A percentile compares a stretch with the other conserved stretches of the same genome.
Evolutionary conservation across 768 basidiomycete species (phyloP).

Genomic region (Dendrothele bispora): DNA sequence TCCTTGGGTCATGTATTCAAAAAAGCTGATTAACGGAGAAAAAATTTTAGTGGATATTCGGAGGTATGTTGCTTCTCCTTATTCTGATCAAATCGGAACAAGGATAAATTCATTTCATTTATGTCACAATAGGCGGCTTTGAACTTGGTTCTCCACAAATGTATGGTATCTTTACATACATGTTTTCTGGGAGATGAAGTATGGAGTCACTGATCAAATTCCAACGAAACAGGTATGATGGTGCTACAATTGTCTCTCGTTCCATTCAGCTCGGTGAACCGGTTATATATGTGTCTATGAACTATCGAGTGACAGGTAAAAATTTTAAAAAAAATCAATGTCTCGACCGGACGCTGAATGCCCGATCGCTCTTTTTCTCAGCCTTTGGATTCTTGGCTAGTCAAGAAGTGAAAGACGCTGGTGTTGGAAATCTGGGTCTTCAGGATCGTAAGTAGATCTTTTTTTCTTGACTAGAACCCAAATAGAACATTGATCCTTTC

Average conservation of each 20-base stretch:
- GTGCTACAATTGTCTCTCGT: conserved; percentile 39
- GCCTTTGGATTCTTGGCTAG: conserved; percentile 55
- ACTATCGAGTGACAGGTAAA: conserved; percentile 42
- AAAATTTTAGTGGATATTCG: conserved; percentile 47
- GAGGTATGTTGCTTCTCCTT: conserved; percentile 29
- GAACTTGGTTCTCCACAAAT: conserved; percentile 37
- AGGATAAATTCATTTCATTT: too few species aligned
- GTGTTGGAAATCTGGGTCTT: conserved; percentile 64
- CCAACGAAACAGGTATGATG: conserved; percentile 37
- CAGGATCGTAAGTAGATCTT: conserved; percentile 51
- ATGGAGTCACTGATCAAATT: background rate
- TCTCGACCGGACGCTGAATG: too few species aligned
- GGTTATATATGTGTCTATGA: conserved; percentile 54
- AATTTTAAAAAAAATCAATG: too few species aligned
- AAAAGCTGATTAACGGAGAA: background rate
- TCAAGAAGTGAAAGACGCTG: conserved; percentile 50
- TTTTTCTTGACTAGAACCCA: too few species aligned
- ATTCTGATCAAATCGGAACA: too few species aligned
- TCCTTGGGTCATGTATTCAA: background rate
- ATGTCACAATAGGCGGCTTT: conserved; percentile 32
- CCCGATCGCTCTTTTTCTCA: too few species aligned
- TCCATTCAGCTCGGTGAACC: conserved; percentile 44
- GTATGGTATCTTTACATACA: conserved; percentile 20
- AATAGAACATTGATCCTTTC: background rate
- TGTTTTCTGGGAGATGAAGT: background rate